Evolutionary conservation across 2,329 filamentous ascomycete genomes (phyloP), one percentile per base, ranked within the genome.

Genomic region (Ophiocordyceps camponoti-rufipedis): DNA sequence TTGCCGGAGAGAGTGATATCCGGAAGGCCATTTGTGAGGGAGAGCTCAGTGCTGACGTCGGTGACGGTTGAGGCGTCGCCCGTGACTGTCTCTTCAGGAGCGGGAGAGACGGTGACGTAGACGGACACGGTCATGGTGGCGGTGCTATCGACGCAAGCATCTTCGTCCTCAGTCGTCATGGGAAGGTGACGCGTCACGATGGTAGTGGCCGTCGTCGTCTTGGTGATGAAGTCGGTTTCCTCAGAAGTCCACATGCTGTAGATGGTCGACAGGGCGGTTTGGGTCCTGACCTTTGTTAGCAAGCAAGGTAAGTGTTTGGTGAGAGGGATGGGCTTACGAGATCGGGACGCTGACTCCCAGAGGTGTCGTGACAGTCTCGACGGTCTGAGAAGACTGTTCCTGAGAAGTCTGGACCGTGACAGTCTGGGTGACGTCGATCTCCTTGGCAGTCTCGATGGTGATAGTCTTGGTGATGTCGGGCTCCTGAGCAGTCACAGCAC

Each of bases 211-310:
- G 52, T 56, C 9, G 47, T 49, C n/a, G 50, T 53, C 31, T 44
- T 50, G 39, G 54, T 53, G 11, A 49, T 13, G 28, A 46, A 41
- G n/a, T 46, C 45, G 11, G 32, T 43, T 41, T 50, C 45, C 11
- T 49, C 47, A 5, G 50, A 45, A 14, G 46, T 53, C 29, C 49
- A 52, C 46, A 58, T 46, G 44, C 52, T 58, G 49, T 62, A 64
- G 45, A 62, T 53, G 40, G 61, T 62, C 19, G 54, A 54, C 40
- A 58, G 47, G 18, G 53, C 51, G 18, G 61, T 62, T 43, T 57
- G 54, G 8, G 61, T 64, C 38, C 61, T 63, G 14, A 10, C 19
- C 19, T 23, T 10, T 14, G 46, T 56, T 42, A 54, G 47, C 8
- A 14, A 40, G 12, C 7, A 16, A 39, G 13, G 10, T 1, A 2